Evolutionary conservation across 345 rosid genomes (phyloP).

Genomic region (Linum usitatissimum): DNA sequence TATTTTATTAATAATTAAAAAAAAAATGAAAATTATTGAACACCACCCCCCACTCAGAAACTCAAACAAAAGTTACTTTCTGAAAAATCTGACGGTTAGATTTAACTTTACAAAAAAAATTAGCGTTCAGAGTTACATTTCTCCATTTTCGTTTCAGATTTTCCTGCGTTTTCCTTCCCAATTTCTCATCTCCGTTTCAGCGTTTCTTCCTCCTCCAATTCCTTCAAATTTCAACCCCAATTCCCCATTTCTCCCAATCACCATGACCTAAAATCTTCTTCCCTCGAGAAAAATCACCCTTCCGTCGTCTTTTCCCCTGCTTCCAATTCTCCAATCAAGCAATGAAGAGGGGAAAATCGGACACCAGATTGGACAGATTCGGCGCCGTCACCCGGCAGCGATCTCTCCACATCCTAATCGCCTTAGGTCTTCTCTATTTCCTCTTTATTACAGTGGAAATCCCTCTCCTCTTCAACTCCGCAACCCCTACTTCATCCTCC

Average conservation of each 20-base stretch:
- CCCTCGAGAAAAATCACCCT: not conserved
- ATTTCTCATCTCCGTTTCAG: not conserved
- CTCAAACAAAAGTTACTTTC: no score
- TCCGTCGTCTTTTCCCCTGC: not conserved
- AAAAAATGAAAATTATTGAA: no score
- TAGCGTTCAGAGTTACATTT: no score
- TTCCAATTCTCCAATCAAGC: not conserved
- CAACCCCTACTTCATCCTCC: slow-evolving; percentile 12
- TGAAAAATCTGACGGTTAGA: no score
- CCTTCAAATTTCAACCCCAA: not conserved
- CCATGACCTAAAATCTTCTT: not conserved
- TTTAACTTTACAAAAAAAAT: no score
- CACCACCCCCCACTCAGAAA: no score
- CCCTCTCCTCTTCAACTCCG: slow-evolving; percentile 61
- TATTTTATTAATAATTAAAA: no score
- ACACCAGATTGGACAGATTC: slow-evolving; percentile 30
- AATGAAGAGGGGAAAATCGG: slow-evolving; percentile 54
- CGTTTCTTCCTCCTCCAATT: not conserved
- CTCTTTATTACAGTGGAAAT: slow-evolving; percentile 60
- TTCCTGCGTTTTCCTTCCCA: not conserved
- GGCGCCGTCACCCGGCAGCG: slow-evolving; percentile 51
- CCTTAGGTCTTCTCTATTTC: slow-evolving; percentile 42
- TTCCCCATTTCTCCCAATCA: not conserved
- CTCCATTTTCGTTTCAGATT: no score
- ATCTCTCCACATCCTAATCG: slow-evolving; percentile 57